Base-by-base conservation (phyloP, 1,139 yeast genomes). In the Zygotorulaspora mrakii region DNA sequence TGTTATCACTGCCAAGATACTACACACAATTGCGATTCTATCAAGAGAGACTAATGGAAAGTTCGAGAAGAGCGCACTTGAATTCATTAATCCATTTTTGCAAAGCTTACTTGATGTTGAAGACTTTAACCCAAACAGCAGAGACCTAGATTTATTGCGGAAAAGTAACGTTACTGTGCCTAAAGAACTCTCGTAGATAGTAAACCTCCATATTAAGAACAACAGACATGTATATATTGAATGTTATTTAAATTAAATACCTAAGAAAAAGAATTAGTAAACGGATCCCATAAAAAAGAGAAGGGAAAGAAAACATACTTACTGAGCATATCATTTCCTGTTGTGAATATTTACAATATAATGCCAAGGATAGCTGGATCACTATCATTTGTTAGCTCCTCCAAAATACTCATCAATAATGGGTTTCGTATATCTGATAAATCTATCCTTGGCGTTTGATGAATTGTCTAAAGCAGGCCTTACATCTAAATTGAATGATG, bases 401-500 rank as follows among this genome's bases (percentile, higher is more conserved):
- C 33, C 38, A 24, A 39, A 39, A 26, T 39, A 39, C 13, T 39
- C 33, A 6, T 39, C 33, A 23, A 40, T 27, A n/a, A 40, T 29
- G 6, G 43, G 39, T 34, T 35, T 35, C 5, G 40, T 33, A 68
- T 77, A 75, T 52, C 71, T 76, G 29, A 62, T 61, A 45, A 81
- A 67, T 47, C 97, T 71, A 61, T 87, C 97, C 36, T 64, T 57
- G 3, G 81, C 86, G 53, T 73, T 81, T 1, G 68, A 65, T 1
- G 78, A 58, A 44, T 71, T 71, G 62, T 94, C 98, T 50, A 89
- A 69, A 1, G 96, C 98, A 0, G 98, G 98, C 50, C 99, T 76
- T 16, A 95, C 95, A 62, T 91, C 98, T 53, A 94, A 73, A 64
- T 79, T 79, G 62, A 91, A 94, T 0, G 95, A 74, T 7, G 98